Percentiles rank a stretch among this genome's conserved stretches.
These are phyloP conservation scores for Colletotrichum sublineola DNA, from an alignment of 2,329 filamentous ascomycete genomes.

Conservation along the genomic window DNA sequence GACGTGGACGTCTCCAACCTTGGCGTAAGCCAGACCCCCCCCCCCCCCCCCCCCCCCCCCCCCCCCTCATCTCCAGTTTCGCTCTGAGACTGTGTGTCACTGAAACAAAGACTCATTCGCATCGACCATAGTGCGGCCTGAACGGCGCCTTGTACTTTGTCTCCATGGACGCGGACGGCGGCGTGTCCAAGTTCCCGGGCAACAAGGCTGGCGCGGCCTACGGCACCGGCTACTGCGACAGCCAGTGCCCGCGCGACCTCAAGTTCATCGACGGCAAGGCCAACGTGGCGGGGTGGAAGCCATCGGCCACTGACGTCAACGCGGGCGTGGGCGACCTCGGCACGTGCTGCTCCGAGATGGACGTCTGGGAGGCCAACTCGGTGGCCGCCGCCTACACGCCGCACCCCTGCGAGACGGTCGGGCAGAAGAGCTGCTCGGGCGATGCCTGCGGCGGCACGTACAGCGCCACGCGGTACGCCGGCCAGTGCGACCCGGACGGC, in stretches of 20 bases:
- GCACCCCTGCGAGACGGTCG: slow-evolving; percentile 69
- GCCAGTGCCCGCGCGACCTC: slow-evolving; percentile 65
- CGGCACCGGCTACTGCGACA: slow-evolving; percentile 69
- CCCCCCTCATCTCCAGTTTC: neutral
- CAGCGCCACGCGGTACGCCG: slow-evolving; percentile 67
- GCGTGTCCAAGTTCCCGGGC: slow-evolving; percentile 60
- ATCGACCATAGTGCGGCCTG: slow-evolving; percentile 69
- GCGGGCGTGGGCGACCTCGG: slow-evolving; percentile 65
- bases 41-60: too few relatives aligned
- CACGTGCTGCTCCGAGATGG: slow-evolving; percentile 75
- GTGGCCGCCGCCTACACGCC: slow-evolving; percentile 75
- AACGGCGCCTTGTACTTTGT: slow-evolving; percentile 80
- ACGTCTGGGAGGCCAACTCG: slow-evolving; percentile 75
- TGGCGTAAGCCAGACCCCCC: slow-evolving; percentile 29
- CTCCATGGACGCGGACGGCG: slow-evolving; percentile 71
- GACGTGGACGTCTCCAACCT: slow-evolving; percentile 78
- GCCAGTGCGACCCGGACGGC: slow-evolving; percentile 76
- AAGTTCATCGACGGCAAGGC: slow-evolving; percentile 71
- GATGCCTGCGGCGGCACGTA: slow-evolving; percentile 68
- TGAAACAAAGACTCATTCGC: neutral
- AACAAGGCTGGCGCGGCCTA: slow-evolving; percentile 70
- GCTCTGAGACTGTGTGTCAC: neutral
- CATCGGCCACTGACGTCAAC: slow-evolving; percentile 66
- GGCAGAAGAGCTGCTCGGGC: slow-evolving; percentile 64
- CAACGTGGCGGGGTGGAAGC: slow-evolving; percentile 64